Conservation (phyloP, 2,329 filamentous ascomycete genomes). For the Calonectria naviculata region DNA sequence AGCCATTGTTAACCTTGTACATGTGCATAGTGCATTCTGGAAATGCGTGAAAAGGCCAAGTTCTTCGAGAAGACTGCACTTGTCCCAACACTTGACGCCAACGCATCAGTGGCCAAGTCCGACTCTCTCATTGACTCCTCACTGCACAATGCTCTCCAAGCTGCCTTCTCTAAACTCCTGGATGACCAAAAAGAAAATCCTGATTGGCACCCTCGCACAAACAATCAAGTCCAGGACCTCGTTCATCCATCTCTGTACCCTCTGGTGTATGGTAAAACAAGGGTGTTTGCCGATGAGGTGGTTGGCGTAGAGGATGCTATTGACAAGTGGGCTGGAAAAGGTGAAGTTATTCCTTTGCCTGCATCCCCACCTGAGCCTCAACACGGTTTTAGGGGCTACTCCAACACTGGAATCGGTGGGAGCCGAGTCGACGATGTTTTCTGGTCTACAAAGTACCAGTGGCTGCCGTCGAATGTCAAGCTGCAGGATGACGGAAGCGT, state of each 20-base stretch:
- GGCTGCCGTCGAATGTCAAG: constrained; percentile 45
- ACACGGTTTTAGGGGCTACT: no score
- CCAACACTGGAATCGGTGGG: background rate
- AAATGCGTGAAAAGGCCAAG: constrained; percentile 59
- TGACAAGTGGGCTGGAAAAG: constrained; percentile 33
- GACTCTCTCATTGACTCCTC: constrained; percentile 25
- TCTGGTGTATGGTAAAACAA: constrained; percentile 37
- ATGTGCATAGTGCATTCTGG: constrained; percentile 39
- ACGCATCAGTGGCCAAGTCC: constrained; percentile 34
- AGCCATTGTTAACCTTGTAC: background rate
- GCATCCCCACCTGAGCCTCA: constrained; percentile 62
- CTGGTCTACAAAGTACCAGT: constrained; percentile 45
- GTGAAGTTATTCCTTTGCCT: constrained; percentile 24
- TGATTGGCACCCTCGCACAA: constrained; percentile 27
- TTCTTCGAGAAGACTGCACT: constrained; percentile 51
- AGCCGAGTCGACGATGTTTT: constrained; percentile 33
- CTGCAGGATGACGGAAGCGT: constrained; percentile 50
- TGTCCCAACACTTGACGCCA: constrained; percentile 43
- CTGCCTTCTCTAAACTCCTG: constrained; percentile 30
- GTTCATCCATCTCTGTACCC: constrained; percentile 32
- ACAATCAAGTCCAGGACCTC: constrained; percentile 19
- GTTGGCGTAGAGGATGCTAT: constrained; percentile 38
- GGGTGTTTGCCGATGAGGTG: constrained; percentile 48
- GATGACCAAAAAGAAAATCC: constrained; percentile 27
- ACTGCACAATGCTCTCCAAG: constrained; percentile 21